A percentile compares a stretch with the other conserved stretches of the same genome.
Conservation (phyloP, 805 yeast genomes). For the Torulaspora microellipsoides region DNA sequence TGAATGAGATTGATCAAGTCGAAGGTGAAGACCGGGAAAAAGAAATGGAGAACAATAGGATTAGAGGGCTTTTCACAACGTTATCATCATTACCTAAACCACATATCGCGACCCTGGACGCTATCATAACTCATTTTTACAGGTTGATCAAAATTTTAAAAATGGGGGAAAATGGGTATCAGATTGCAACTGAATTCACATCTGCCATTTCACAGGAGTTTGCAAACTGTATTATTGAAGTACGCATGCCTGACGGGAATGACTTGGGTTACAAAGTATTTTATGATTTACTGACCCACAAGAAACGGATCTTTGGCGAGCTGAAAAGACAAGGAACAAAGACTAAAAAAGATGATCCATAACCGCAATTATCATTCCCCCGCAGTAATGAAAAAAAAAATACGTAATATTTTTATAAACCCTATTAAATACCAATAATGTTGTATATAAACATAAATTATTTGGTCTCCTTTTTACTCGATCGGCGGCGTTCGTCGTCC, state of each 20-base stretch:
- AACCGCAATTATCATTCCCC: background rate
- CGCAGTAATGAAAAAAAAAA: constrained; percentile 1
- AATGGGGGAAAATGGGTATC: constrained; percentile 39
- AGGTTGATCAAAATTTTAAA: constrained; percentile 53
- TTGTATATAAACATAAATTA: no score
- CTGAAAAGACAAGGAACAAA: constrained; percentile 39
- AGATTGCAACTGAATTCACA: constrained; percentile 38
- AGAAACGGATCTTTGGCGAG: constrained; percentile 60
- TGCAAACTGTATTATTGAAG: constrained; percentile 50
- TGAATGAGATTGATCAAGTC: background rate
- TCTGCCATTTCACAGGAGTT: constrained; percentile 59
- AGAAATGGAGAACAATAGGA: constrained; percentile 36
- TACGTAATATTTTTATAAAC: background rate
- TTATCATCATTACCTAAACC: constrained; percentile 63
- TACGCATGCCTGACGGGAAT: constrained; percentile 49
- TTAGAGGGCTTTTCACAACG: constrained; percentile 61
- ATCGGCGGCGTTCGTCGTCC: background rate
- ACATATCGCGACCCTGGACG: constrained; percentile 75
- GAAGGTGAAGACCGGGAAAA: background rate
- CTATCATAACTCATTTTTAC: constrained; percentile 69
- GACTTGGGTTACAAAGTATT: constrained; percentile 55
- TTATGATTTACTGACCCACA: constrained; percentile 55
- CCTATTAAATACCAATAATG: no score
- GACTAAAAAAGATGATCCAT: constrained; percentile 7
- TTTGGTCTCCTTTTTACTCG: no score